Evolutionary conservation across 306 rosid genomes (phyloP).

Genomic region (Trichosanthes cucumerina): DNA sequence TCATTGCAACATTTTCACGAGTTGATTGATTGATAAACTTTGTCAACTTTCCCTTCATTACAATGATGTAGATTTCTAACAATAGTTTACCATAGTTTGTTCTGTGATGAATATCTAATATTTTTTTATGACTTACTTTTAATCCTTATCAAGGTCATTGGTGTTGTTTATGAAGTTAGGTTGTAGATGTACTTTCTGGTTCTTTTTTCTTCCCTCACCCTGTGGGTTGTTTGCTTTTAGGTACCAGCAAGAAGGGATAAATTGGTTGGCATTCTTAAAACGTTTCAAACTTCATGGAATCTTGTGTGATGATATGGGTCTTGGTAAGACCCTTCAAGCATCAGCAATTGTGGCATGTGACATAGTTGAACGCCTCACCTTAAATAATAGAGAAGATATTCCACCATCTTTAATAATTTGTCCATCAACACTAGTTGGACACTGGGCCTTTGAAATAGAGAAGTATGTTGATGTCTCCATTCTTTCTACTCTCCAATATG

Average conservation of each 20-base stretch:
- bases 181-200: neutral
- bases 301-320: conserved; percentile 99
- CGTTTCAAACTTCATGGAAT: conserved; percentile 99
- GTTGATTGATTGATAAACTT: neutral
- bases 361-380: conserved; percentile 50
- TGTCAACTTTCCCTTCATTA: neutral
- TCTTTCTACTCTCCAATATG: conserved; percentile 85
- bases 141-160: neutral
- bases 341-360: conserved; percentile 92
- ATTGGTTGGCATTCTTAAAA: conserved; percentile 89
- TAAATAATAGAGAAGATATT: conserved; percentile 30
- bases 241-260: conserved; percentile 98
- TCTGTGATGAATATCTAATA: neutral
- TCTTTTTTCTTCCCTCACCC: conserved; percentile 11
- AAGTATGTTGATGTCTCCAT: conserved; percentile 69
- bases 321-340: conserved; percentile 97
- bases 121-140: neutral
- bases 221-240: conserved; percentile 29
- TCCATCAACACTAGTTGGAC: conserved; percentile 97
- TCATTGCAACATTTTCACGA: neutral
- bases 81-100: neutral
- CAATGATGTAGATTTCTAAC: neutral
- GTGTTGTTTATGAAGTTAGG: neutral
- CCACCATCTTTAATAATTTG: conserved; percentile 80
- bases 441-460: conserved; percentile 98